phyloP scores from a whole-genome alignment of 345 rosid genomes.

The Eucalyptus curtisii region DNA sequence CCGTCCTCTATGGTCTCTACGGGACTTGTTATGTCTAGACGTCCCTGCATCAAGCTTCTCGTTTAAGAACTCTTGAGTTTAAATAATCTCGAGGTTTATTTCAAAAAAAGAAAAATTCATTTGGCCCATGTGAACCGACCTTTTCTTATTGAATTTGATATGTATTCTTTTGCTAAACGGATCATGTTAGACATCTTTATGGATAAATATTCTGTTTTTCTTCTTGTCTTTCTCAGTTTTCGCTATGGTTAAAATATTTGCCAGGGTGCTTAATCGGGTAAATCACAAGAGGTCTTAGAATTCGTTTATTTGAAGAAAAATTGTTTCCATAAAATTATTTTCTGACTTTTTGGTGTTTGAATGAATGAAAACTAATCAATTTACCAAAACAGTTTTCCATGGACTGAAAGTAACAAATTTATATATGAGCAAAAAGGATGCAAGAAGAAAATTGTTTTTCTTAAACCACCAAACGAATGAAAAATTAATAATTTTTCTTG shows the following conservation, averaged over 20 bases:
- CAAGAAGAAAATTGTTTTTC: background rate
- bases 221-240: background rate
- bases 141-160: background rate
- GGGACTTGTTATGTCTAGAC: no score
- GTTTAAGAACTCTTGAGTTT: background rate
- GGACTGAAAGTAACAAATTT: background rate
- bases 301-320: fast-evolving
- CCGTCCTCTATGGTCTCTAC: background rate
- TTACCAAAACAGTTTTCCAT: fast-evolving
- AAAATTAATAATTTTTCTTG: background rate
- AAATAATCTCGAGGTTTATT: background rate
- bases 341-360: fast-evolving
- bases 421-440: background rate
- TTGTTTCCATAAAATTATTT: fast-evolving
- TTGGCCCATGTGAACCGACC: background rate
- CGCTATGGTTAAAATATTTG: fast-evolving
- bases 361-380: background rate
- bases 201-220: background rate
- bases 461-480: background rate
- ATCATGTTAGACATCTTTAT: background rate
- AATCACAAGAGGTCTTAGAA: background rate
- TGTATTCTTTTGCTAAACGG: background rate
- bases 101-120: background rate
- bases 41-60: background rate
- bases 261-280: fast-evolving